phyloP scores from a whole-genome alignment of 306 rosid species.

The Luffa acutangula region DNA sequence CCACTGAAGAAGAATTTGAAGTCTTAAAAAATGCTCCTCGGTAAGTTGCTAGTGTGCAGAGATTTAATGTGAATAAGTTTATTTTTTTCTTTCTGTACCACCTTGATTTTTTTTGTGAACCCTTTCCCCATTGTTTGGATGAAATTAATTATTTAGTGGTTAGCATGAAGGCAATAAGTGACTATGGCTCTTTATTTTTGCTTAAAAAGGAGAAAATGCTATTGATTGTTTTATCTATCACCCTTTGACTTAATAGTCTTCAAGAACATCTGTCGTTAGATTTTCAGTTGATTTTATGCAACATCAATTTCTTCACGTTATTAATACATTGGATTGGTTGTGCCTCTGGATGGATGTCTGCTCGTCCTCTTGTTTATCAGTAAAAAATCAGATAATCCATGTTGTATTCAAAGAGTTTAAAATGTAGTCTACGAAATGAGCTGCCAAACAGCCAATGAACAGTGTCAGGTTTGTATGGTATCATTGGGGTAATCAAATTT shows the following conservation, averaged over 20 bases:
- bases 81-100: not conserved
- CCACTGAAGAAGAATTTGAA: conserved; percentile 86
- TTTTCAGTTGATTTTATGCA: not conserved
- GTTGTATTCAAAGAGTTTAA: not conserved
- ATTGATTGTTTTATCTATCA: not conserved
- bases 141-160: not conserved
- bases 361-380: not conserved
- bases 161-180: not conserved
- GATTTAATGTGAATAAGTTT: not conserved
- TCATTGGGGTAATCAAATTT: not conserved
- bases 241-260: not conserved
- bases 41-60: conserved; percentile 25
- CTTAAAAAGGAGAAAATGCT: not conserved
- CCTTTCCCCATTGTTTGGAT: not conserved
- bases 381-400: not conserved
- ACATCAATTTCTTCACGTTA: not conserved
- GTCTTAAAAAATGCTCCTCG: conserved; percentile 84
- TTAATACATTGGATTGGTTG: not conserved
- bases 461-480: not conserved
- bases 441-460: not conserved
- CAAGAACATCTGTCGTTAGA: not conserved
- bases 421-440: not conserved
- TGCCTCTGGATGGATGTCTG: not conserved
- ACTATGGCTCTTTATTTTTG: not conserved
- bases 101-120: not conserved